A percentile compares a stretch with the other conserved stretches of the same genome.
Conservation (phyloP, 2,329 filamentous ascomycete species). For the Teratosphaeria viscida region DNA sequence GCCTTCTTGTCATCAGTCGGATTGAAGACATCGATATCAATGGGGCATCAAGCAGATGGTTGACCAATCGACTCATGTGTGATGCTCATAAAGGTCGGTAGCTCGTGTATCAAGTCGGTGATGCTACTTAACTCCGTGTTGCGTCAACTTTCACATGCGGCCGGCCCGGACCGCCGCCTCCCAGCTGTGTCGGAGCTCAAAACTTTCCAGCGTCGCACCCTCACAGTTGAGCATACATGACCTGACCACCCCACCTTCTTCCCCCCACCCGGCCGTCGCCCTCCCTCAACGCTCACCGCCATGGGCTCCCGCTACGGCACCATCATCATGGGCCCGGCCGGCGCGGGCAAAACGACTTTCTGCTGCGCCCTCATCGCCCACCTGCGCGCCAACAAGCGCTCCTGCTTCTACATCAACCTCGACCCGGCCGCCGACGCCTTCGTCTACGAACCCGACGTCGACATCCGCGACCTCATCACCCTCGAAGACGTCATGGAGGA, state of each 20-base stretch:
- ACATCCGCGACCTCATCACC: constrained; percentile 90
- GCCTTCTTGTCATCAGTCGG: too few species aligned
- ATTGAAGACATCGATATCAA: too few species aligned
- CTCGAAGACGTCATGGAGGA: constrained; percentile 96
- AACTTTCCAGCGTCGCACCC: neutral
- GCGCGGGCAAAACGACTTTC: constrained; percentile 96
- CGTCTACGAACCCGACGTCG: constrained; percentile 80
- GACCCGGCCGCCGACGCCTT: constrained; percentile 93
- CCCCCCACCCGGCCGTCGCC: neutral
- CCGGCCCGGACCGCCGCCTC: neutral
- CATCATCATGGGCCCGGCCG: constrained; percentile 92
- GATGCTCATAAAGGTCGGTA: too few species aligned
- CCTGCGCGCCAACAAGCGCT: constrained; percentile 80
- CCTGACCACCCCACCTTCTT: neutral
- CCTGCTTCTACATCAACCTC: constrained; percentile 95
- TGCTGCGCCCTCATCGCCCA: constrained; percentile 89
- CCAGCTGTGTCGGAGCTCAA: neutral
- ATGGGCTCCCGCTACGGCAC: constrained; percentile 65
- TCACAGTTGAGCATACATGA: neutral
- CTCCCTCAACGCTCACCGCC: neutral
- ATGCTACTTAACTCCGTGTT: too few species aligned
- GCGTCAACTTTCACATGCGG: neutral
- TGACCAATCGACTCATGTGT: neutral
- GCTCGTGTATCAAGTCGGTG: too few species aligned
- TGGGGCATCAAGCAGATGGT: neutral